These are phyloP conservation scores for Fragaria vesca DNA, from an alignment of 306 rosid genomes.

Conservation along the genomic window DNA sequence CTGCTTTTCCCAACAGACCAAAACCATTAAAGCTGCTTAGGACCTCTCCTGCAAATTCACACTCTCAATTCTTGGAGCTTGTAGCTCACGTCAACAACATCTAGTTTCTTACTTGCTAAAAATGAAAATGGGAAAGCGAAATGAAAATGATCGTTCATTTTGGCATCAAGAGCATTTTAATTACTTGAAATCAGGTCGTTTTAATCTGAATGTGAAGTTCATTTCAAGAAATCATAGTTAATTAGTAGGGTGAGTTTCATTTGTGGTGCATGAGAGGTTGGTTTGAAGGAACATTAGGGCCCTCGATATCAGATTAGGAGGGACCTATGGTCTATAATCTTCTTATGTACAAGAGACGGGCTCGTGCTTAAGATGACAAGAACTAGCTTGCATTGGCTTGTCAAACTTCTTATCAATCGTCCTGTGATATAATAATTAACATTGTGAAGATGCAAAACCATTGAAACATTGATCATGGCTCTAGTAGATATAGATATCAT, in stretches of 20 bases:
- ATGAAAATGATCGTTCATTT: neutral
- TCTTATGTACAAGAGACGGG: neutral
- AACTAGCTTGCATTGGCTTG: neutral
- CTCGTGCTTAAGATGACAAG: neutral
- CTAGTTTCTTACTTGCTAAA: neutral
- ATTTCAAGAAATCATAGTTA: neutral
- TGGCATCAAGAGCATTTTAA: neutral
- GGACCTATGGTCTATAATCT: neutral
- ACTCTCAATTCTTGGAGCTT: constrained; percentile 34
- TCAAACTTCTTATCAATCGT: neutral
- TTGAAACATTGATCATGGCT: neutral
- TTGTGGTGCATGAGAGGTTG: neutral
- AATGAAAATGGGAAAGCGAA: neutral
- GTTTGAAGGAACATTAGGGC: neutral
- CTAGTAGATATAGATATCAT: neutral
- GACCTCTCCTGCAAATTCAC: neutral
- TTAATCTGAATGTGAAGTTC: neutral
- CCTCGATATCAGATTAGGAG: neutral
- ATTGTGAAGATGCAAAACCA: neutral
- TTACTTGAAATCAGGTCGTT: neutral
- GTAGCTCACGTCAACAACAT: neutral
- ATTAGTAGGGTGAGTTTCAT: neutral
- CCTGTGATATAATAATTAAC: neutral
- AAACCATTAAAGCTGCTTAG: constrained; percentile 19
- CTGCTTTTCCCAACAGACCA: constrained; percentile 32